Base-by-base conservation (phyloP, 192 early-diverging fungal species). In the Gryganskiella cystojenkinii region DNA sequence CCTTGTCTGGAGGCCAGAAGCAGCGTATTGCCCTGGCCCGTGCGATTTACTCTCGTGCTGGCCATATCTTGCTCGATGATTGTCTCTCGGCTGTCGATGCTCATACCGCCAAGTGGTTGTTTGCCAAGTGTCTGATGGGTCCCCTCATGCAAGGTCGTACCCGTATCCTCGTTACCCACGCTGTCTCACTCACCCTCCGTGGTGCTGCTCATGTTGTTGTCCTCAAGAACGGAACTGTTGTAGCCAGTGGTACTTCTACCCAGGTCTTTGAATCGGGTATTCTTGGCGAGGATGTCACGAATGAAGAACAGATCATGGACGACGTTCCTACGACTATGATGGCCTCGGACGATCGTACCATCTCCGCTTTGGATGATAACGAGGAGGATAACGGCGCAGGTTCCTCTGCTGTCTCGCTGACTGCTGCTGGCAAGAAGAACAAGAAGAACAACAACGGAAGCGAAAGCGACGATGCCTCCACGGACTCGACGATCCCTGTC, bases 1-100 rank as follows among this genome's bases (percentile, higher is more conserved):
- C 92, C 43, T 83, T 98, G 15, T 94, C 92, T 33, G 97, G 97
- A 68, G 97, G 97, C 17, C 97, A 98, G 57, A 96, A 95, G 74
- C 89, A 91, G 30, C 90, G 88, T 68, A 81, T 86, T 37, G 81
- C 85, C 14, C 69, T 87, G 31, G 87, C 84, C 84, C 90, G 71
- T 46, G 96, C 97, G 0, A 95, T 97, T 24, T 99, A 99, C 69
- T 86, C 94, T 24, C 84, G 90, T 20, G 92, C 95, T 9, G 95
- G 96, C 78, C 61, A 67, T 50, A 60, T 75, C n/a, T 52, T 81
- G 49, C 35, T 85, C 49, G 86, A 90, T 70, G 89, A 90, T 56
- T 81, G 83, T 57, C 64, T 90, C 11, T 86, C 84, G 45, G 89
- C 89, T 67, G 89, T 90, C 11, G 89, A 90, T 74, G 87, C 89